A percentile compares a stretch with the other conserved stretches of the same genome.
These are phyloP conservation scores for Suhomyces wounanorum DNA, from an alignment of 1,139 yeast genomes.

Conservation along the genomic window DNA sequence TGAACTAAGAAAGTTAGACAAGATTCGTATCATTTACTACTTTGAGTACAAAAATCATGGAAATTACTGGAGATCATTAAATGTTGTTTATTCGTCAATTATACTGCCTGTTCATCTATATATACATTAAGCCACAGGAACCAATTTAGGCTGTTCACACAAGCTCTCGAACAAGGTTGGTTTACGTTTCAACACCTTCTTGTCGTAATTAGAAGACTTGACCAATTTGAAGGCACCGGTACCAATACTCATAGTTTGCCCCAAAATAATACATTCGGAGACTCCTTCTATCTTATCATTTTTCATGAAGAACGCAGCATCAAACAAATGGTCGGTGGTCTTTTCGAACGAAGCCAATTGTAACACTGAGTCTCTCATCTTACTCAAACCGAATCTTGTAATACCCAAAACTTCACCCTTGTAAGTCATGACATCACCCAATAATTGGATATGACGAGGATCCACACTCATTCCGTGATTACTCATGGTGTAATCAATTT, in stretches of 20 bases:
- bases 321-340: conserved; percentile 97
- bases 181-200: conserved; percentile 48
- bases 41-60: too few relatives aligned
- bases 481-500: conserved; percentile 97
- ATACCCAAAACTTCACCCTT: conserved; percentile 98
- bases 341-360: conserved; percentile 97
- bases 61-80: neutral
- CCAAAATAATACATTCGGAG: conserved; percentile 94
- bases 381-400: conserved; percentile 95
- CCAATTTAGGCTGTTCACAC: conserved; percentile 27
- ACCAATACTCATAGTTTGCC: conserved; percentile 97
- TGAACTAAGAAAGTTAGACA: too few relatives aligned
- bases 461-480: conserved; percentile 99
- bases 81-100: neutral
- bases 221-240: conserved; percentile 94
- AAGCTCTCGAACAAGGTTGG: conserved; percentile 64
- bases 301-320: conserved; percentile 98
- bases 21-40: too few relatives aligned
- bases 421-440: conserved; percentile 98
- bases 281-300: conserved; percentile 96
- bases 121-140: conserved; percentile 14
- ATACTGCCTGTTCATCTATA: neutral
- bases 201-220: conserved; percentile 52
- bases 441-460: conserved; percentile 96
- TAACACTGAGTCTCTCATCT: conserved; percentile 97